Conservation (phyloP, 768 basidiomycete species). For the Mrakia hoshinonis region DNA sequence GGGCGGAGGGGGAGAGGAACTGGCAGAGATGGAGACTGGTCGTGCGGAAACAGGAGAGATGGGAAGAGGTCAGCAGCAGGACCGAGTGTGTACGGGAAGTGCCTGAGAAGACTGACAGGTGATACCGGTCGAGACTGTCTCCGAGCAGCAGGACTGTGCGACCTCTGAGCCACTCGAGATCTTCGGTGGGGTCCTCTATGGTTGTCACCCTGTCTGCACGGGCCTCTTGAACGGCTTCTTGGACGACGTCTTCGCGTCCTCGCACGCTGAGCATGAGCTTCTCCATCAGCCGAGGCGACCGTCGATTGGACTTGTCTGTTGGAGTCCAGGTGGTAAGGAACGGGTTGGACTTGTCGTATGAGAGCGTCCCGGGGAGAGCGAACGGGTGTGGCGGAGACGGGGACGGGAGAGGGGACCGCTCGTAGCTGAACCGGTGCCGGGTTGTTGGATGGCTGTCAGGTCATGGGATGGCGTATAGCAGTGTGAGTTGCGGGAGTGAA, state of each 20-base stretch:
- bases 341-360: conserved; percentile 14
- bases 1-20: conserved; percentile 11
- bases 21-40: conserved; percentile 21
- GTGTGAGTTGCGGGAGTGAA: background rate
- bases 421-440: background rate
- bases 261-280: conserved; percentile 20
- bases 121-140: conserved; percentile 19
- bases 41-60: background rate
- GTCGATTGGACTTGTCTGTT: background rate
- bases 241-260: conserved; percentile 8
- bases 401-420: background rate
- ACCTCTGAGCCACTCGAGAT: conserved; percentile 8
- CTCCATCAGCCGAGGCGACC: conserved; percentile 17
- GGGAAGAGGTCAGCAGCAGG: no score
- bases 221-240: conserved; percentile 1
- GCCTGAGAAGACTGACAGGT: background rate
- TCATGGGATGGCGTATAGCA: no score
- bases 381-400: background rate
- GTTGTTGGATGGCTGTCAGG: background rate
- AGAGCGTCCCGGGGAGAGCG: conserved; percentile 3
- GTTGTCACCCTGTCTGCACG: background rate
- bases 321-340: conserved; percentile 9
- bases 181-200: background rate
- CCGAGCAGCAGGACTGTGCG: conserved; percentile 18
- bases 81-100: background rate